Conservation (phyloP, 306 rosid species). For the Gillenia trifoliata region DNA sequence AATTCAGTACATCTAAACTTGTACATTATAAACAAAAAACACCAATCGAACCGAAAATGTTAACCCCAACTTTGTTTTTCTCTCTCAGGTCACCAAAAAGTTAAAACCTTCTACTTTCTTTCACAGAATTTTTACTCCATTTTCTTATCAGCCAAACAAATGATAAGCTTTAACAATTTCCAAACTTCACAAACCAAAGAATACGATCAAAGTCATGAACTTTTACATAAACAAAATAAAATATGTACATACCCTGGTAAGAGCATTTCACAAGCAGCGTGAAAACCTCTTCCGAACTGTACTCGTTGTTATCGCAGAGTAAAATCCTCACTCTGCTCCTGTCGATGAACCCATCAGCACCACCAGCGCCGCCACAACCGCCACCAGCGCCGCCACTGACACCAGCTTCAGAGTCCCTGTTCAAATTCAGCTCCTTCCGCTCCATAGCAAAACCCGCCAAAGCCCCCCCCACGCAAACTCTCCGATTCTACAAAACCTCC, state of each 20-base stretch:
- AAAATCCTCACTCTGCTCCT: slow-evolving; percentile 92
- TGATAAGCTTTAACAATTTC: neutral
- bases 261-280: slow-evolving; percentile 86
- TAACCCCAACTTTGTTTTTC: neutral
- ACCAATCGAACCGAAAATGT: neutral
- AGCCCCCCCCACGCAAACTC: neutral
- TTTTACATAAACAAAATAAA: neutral
- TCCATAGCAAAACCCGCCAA: slow-evolving; percentile 42
- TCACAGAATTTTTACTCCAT: neutral
- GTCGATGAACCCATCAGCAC: slow-evolving; percentile 78
- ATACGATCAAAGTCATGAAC: neutral
- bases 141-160: slow-evolving; percentile 1
- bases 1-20: neutral
- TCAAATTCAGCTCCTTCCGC: slow-evolving; percentile 51
- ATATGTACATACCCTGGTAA: slow-evolving; percentile 57
- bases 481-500: slow-evolving; percentile 26
- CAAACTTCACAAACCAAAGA: neutral
- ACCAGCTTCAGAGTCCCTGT: slow-evolving; percentile 34
- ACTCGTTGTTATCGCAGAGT: slow-evolving; percentile 79
- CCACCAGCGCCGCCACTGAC: slow-evolving; percentile 31
- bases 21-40: neutral
- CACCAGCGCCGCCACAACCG: slow-evolving; percentile 17
- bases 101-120: neutral
- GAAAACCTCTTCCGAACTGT: slow-evolving; percentile 68
- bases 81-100: neutral